phyloP scores from a whole-genome alignment of 352 stramenopile genomes.

The Pythium utonaiense region DNA sequence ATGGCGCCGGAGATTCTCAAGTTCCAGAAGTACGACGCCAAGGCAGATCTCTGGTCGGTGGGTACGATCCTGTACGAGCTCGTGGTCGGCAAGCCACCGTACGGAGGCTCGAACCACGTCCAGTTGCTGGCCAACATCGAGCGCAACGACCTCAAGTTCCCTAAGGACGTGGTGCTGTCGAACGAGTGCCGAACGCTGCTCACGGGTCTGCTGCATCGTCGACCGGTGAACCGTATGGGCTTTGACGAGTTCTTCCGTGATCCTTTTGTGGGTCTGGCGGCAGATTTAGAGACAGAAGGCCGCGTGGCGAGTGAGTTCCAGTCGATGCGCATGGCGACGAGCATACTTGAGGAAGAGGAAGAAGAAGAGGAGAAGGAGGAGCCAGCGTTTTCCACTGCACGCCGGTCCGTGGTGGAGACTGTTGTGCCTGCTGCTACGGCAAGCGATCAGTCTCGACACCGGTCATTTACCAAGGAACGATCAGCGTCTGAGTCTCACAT shows the following conservation, averaged over 20 bases:
- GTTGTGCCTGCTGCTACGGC: not conserved
- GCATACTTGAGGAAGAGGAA: conserved; percentile 59
- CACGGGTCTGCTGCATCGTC: conserved; percentile 78
- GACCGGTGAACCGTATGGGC: conserved; percentile 77
- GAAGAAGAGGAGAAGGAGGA: conserved; percentile 29
- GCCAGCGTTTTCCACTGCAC: not conserved
- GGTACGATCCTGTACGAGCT: conserved; percentile 96
- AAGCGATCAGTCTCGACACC: not conserved
- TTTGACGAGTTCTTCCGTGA: conserved; percentile 91
- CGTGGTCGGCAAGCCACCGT: conserved; percentile 91
- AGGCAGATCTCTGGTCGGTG: conserved; percentile 96
- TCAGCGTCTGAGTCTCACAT: conserved; percentile 30
- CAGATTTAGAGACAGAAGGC: conserved; percentile 11
- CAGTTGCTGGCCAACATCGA: conserved; percentile 94
- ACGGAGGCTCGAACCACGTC: conserved; percentile 93
- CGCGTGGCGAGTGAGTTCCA: conserved; percentile 8
- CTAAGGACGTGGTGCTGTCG: conserved; percentile 73
- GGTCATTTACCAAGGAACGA: conserved; percentile 24
- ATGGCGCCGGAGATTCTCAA: conserved; percentile 98
- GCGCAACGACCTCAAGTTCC: conserved; percentile 85
- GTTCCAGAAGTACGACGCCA: conserved; percentile 94
- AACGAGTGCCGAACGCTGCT: conserved; percentile 80
- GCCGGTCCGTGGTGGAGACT: not conserved
- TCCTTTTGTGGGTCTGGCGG: conserved; percentile 45
- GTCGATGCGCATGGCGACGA: conserved; percentile 26